Evolutionary conservation across 441 rosid species (phyloP), one percentile per base, ranked within the genome.

Genomic region (Geranium incanum): DNA sequence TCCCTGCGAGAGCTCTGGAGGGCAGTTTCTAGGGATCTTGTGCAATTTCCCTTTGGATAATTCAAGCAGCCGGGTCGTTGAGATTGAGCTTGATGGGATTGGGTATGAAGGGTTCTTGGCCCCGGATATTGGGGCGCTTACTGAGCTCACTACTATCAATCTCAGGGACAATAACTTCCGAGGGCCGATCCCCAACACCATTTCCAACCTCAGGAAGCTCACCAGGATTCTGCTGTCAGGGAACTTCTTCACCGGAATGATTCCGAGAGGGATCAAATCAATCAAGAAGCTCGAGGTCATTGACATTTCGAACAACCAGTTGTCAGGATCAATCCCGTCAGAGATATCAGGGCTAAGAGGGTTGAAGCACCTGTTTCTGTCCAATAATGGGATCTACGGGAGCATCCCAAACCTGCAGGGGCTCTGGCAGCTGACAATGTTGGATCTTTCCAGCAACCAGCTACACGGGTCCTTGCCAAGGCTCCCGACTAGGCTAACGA

Each of bases 31-130:
- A 13, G 90, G 89, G 48, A 78, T 84, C 60, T 73, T 85, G 72
- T 88, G 89, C 50, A 70, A 83, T 7, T 52, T 76, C 72, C 87
- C 86, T 52, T 13, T 39, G 0, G 85, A 82, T 62, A 82, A 82
- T 66, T 77, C 85, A 0, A 74, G 76, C 0, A 81, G 73, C 64
- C 78, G 87, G 59, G 73, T 88, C 48, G 78, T 66, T 36, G 79
- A 81, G 23, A 73, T 88, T 9, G 82, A 84, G 16, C 86, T 86
- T 7, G 91, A 88, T 69, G 74, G 79, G 18, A 74, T 70, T 0
- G 84, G 87, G 5, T 84, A 88, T 67, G 93, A 88, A 19, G 90
- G 90, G 5, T 85, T 84, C 71, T 78, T 84, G 36, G 36, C 85
- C 63, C 82, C 83, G 7, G 13, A 71, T 6, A 69, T 81, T 2